Conservation (phyloP, 805 yeast species). For the Nakazawaea siamensis region DNA sequence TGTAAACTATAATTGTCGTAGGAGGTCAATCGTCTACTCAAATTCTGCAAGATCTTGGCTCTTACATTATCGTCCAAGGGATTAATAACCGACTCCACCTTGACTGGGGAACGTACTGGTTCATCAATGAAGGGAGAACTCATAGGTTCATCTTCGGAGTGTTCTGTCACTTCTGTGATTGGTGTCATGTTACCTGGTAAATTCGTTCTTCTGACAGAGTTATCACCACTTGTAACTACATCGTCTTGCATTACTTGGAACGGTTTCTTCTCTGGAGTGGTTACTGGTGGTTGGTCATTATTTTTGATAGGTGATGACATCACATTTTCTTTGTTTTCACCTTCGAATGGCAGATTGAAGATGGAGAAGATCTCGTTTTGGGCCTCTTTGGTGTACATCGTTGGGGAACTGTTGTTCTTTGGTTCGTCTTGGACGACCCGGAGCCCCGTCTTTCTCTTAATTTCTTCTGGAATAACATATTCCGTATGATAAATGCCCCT, state of each 20-base stretch:
- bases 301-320: background rate
- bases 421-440: background rate
- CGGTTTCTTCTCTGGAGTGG: background rate
- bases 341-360: conserved; percentile 55
- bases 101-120: conserved; percentile 13
- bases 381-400: conserved; percentile 69
- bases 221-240: background rate
- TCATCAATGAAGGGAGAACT: conserved; percentile 42
- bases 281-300: background rate
- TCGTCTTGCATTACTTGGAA: too few species aligned
- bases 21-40: conserved; percentile 26
- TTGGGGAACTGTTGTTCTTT: conserved; percentile 59
- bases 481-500: conserved; percentile 26
- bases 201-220: conserved; percentile 5
- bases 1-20: conserved; percentile 4
- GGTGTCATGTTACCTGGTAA: conserved; percentile 12
- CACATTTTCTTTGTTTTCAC: background rate
- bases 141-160: conserved; percentile 14
- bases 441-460: too few species aligned
- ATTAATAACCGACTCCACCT: conserved; percentile 11
- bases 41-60: conserved; percentile 25
- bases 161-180: conserved; percentile 12
- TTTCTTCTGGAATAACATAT: too few species aligned
- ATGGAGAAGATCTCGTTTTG: conserved; percentile 64
- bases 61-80: conserved; percentile 37